These are phyloP conservation scores for Starmerella stigmatis DNA, from an alignment of 805 yeast species.

Conservation along the genomic window DNA sequence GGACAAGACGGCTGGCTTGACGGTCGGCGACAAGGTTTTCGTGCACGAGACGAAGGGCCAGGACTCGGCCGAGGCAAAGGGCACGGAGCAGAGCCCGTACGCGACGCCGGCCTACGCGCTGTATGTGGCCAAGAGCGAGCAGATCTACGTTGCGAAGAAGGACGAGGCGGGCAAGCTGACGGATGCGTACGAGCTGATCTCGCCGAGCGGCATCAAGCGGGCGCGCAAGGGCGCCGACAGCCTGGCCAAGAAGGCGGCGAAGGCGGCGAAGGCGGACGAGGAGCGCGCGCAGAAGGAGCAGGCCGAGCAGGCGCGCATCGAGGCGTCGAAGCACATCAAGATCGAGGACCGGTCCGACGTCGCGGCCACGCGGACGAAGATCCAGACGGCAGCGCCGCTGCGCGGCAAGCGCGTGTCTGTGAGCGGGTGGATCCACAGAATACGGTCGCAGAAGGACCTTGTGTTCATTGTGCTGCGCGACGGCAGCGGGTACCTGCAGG, in stretches of 20 bases:
- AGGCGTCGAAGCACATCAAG: conserved; percentile 68
- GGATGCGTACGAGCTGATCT: conserved; percentile 59
- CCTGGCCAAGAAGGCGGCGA: conserved; percentile 67
- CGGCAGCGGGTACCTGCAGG: conserved; percentile 84
- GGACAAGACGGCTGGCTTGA: conserved; percentile 19
- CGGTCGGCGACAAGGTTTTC: conserved; percentile 33
- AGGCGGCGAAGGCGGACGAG: conserved; percentile 45
- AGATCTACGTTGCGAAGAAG: conserved; percentile 46
- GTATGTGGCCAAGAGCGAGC: conserved; percentile 37
- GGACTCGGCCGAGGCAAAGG: conserved; percentile 40
- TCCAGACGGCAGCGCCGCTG: conserved; percentile 42
- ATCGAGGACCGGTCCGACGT: conserved; percentile 55
- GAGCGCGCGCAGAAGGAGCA: conserved; percentile 43
- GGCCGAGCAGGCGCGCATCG: conserved; percentile 60
- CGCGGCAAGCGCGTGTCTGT: conserved; percentile 65
- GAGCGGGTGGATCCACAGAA: conserved; percentile 93
- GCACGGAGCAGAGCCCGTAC: conserved; percentile 61
- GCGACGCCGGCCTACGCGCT: conserved; percentile 78
- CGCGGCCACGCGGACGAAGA: conserved; percentile 64
- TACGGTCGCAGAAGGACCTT: conserved; percentile 84
- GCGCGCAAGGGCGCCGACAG: conserved; percentile 95
- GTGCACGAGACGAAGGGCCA: conserved; percentile 51
- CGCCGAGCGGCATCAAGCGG: conserved; percentile 86
- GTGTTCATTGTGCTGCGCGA: conserved; percentile 89
- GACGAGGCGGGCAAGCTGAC: conserved; percentile 28